Percentiles rank a stretch among this genome's conserved stretches.
phyloP scores from a whole-genome alignment of 305 asterid species.

The Fraxinus dipetala region DNA sequence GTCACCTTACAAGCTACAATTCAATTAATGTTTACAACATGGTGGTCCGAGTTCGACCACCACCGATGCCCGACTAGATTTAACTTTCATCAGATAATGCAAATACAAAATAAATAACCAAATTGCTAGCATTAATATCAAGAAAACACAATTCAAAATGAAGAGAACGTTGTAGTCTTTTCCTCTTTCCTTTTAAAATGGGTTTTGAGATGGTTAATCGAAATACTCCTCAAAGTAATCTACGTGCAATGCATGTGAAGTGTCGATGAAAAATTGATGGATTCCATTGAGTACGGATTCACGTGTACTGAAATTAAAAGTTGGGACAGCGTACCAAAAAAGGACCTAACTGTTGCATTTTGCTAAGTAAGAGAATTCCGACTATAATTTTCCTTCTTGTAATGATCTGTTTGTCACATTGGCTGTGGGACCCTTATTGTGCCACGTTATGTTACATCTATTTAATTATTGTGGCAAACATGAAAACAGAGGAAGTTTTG shows the following conservation, averaged over 20 bases:
- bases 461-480: not conserved
- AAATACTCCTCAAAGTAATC: not conserved
- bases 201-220: not conserved
- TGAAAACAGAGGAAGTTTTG: not conserved
- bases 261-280: not conserved
- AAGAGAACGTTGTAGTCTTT: not conserved
- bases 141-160: not conserved
- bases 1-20: not conserved
- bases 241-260: not conserved
- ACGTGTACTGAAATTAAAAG: not conserved
- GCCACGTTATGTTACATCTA: not conserved
- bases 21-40: conserved; percentile 27
- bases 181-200: not conserved
- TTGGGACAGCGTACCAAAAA: not conserved
- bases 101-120: conserved; percentile 7
- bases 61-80: not conserved
- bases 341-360: not conserved
- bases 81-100: not conserved
- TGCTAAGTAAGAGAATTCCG: not conserved
- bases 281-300: not conserved
- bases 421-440: not conserved
- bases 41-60: conserved; percentile 7
- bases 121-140: not conserved
- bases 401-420: not conserved
- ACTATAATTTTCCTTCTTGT: not conserved